phyloP scores from a whole-genome alignment of 805 yeast species.

The Spathaspora arborariae region DNA sequence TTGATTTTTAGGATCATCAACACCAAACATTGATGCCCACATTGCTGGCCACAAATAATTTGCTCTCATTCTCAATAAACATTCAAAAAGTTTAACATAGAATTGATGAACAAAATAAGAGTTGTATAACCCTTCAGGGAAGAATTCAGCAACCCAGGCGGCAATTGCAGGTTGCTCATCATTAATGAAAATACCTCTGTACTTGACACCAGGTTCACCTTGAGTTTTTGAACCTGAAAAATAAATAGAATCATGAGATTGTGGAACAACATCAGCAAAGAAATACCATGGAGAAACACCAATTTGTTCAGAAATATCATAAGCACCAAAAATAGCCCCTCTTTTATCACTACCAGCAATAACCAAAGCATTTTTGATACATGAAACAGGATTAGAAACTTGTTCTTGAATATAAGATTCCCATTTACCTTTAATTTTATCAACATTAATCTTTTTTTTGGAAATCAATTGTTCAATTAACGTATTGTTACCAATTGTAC shows the following conservation, averaged over 20 bases:
- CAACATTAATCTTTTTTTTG: conserved; percentile 7
- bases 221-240: conserved; percentile 6
- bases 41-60: conserved; percentile 16
- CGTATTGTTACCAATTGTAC: conserved; percentile 13
- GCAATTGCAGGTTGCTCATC: conserved; percentile 16
- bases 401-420: conserved; percentile 12
- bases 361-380: conserved; percentile 10
- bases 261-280: conserved; percentile 14
- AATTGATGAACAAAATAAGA: conserved; percentile 14
- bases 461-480: conserved; percentile 8
- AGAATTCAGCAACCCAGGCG: conserved; percentile 13
- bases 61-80: conserved; percentile 13
- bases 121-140: conserved; percentile 9
- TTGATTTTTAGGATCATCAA: conserved; percentile 14
- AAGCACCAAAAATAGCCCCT: conserved; percentile 15
- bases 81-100: conserved; percentile 12
- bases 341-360: conserved; percentile 18
- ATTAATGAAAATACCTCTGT: conserved; percentile 14
- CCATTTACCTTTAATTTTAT: conserved; percentile 13
- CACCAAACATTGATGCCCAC: conserved; percentile 16
- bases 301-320: conserved; percentile 14
- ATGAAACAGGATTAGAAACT: conserved; percentile 4
- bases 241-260: conserved; percentile 9
- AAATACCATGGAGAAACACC: conserved; percentile 17
- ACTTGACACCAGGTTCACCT: conserved; percentile 16